Percentiles rank a stretch among this genome's conserved stretches.
Evolutionary conservation across 805 yeast species (phyloP).

Genomic region (Candida montana): DNA sequence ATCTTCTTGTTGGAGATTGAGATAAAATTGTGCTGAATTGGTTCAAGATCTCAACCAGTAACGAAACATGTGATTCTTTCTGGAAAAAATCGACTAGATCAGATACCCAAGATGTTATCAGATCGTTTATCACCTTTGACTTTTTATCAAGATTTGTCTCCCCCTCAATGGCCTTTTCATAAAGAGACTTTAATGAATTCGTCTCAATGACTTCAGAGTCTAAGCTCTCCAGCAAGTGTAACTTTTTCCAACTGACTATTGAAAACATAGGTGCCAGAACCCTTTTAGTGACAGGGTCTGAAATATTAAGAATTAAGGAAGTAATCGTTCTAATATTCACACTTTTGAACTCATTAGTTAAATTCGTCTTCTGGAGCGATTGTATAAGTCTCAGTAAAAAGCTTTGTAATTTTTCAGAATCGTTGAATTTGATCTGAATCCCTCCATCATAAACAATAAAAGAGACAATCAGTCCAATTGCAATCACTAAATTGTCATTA

Average conservation of each 20-base stretch:
- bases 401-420: slow-evolving; percentile 4
- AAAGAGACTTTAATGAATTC: slow-evolving; percentile 2
- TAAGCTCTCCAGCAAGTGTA: background rate
- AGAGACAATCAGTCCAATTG: slow-evolving; percentile 1
- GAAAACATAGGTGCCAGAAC: slow-evolving; percentile 17
- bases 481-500: slow-evolving; percentile 9
- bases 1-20: slow-evolving; percentile 38
- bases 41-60: slow-evolving; percentile 11
- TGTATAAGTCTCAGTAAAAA: slow-evolving; percentile 15
- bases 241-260: slow-evolving; percentile 12
- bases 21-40: slow-evolving; percentile 30
- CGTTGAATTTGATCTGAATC: slow-evolving; percentile 1
- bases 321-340: slow-evolving; percentile 3
- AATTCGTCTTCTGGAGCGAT: slow-evolving; percentile 10
- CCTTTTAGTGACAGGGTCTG: slow-evolving; percentile 1
- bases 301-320: slow-evolving; percentile 3
- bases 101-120: slow-evolving; percentile 4
- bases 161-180: background rate
- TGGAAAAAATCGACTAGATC: background rate
- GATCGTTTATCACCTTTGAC: slow-evolving; percentile 2
- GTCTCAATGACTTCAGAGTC: slow-evolving; percentile 1
- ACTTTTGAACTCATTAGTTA: slow-evolving; percentile 1
- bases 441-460: background rate
- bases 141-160: slow-evolving; percentile 2
- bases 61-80: background rate